Evolutionary conservation across 305 asterid species (phyloP).

Genomic region (Nicotiana rustica): DNA sequence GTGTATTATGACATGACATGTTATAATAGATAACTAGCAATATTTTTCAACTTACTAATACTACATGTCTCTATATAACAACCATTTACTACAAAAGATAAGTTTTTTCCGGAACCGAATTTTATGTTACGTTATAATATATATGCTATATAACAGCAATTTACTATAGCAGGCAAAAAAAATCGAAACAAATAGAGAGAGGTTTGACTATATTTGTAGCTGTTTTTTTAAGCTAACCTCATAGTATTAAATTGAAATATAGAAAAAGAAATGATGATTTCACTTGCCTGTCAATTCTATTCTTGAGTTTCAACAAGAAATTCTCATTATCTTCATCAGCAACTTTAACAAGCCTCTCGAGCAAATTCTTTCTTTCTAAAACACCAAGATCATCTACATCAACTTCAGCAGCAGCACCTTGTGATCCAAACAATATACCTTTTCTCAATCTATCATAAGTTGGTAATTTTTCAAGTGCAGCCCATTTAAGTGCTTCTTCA

Average conservation of each 20-base stretch:
- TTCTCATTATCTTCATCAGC: conserved; percentile 42
- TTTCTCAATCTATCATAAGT: conserved; percentile 37
- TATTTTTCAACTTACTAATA: not conserved
- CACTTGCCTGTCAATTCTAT: conserved; percentile 39
- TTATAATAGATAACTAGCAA: not conserved
- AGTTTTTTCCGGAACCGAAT: too few species aligned
- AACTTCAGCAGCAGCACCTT: conserved; percentile 24
- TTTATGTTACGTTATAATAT: too few species aligned
- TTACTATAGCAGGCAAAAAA: too few species aligned
- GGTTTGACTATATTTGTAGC: too few species aligned
- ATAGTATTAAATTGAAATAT: not conserved
- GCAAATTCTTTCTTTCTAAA: conserved; percentile 33
- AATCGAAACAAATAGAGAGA: too few species aligned
- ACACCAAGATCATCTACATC: conserved; percentile 37
- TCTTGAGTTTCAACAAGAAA: conserved; percentile 39
- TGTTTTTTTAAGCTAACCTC: not conserved
- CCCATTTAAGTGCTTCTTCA: conserved; percentile 44
- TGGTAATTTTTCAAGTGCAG: conserved; percentile 40
- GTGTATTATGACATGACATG: conserved; percentile 1
- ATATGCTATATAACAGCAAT: too few species aligned
- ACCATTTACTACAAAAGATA: too few species aligned
- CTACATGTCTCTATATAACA: too few species aligned
- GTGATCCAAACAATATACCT: conserved; percentile 44
- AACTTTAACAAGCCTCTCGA: conserved; percentile 37
- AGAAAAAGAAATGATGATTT: not conserved